Base-by-base conservation (phyloP, 192 early-diverging fungal genomes). In the Irineochytrium annulatum region DNA sequence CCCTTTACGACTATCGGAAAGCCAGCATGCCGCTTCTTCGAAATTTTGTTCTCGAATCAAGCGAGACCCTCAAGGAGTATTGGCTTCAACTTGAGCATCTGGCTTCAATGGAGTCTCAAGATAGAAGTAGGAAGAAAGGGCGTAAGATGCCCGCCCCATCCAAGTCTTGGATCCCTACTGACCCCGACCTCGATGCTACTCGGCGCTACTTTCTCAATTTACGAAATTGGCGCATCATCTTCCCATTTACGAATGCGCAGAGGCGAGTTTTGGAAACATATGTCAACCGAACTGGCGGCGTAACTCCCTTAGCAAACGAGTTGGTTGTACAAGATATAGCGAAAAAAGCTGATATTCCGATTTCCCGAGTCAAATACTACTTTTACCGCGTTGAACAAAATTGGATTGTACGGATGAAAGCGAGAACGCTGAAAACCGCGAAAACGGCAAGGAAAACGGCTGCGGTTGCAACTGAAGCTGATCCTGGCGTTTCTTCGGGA, bases 21-120 rank as follows among this genome's bases (percentile, higher is more conserved):
- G 28, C 30, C 27, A 19, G 16, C 6, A 24, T 39, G 3, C 6
- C 29, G 2, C 31, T 72, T n/a, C 30, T 76, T 17, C 48, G 59
- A 16, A 34, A 57, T 22, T 65, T 55, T 29, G 31, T 35, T 3
- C 44, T 77, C 11, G 43, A 57, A 13, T 37, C 49, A 19, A 20
- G 26, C 13, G 59, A 54, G 22, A 46, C 41, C 31, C 6, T 70
- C 20, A 24, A 54, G 27, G 37, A 66, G 35, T 74, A 54, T 48
- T 77, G 76, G 76, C 41, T 62, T 6, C 58, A 70, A 41, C 31
- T 77, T 2, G 76, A 77, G 45, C 43, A 46, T 34, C 3, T 61
- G 3, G 57, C 65, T 27, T 11, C 59, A 34, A 51, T 48, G 54
- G 5, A 58, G 57, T 32, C 48, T 60, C 6, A 34, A 60, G 3